These are phyloP conservation scores for Lecanicillium sp. DNA, from an alignment of 2,329 filamentous ascomycete species.

Conservation along the genomic window DNA sequence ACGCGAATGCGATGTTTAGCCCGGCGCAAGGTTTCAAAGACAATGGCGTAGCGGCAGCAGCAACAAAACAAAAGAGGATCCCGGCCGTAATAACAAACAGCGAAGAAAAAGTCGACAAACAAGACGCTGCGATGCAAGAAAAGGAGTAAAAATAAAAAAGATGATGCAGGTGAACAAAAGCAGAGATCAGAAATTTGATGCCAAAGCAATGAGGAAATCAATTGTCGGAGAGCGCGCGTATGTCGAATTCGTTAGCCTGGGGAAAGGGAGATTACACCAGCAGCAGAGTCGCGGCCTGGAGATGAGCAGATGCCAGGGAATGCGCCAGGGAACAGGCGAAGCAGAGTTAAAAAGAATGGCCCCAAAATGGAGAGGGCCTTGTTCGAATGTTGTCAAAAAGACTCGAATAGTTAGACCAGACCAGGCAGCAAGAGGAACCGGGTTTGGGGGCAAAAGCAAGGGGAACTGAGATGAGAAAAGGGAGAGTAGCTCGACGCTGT, in stretches of 20 bases:
- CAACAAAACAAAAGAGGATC: slow-evolving; percentile 8
- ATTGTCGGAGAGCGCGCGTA: background rate
- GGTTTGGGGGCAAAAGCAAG: too few relatives aligned
- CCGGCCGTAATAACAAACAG: slow-evolving; percentile 10
- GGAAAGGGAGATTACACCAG: slow-evolving; percentile 9
- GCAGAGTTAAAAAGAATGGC: too few relatives aligned
- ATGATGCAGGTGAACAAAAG: background rate
- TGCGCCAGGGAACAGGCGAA: background rate
- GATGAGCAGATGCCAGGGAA: slow-evolving; percentile 8
- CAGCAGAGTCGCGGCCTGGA: background rate
- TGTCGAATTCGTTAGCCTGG: slow-evolving; percentile 4
- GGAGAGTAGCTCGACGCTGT: too few relatives aligned
- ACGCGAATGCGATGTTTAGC: background rate
- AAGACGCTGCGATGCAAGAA: background rate
- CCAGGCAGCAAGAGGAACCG: too few relatives aligned
- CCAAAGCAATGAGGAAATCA: background rate
- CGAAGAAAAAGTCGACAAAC: slow-evolving; percentile 1
- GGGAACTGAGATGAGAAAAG: too few relatives aligned
- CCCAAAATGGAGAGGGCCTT: too few relatives aligned
- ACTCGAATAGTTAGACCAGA: too few relatives aligned
- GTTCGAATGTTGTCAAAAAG: too few relatives aligned
- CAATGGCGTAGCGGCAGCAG: background rate
- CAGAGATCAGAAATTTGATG: slow-evolving; percentile 1
- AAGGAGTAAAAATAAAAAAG: background rate
- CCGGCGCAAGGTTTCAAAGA: slow-evolving; percentile 5